Evolutionary conservation across 805 yeast genomes (phyloP).

Genomic region (Zygoascus bituminiphila): DNA sequence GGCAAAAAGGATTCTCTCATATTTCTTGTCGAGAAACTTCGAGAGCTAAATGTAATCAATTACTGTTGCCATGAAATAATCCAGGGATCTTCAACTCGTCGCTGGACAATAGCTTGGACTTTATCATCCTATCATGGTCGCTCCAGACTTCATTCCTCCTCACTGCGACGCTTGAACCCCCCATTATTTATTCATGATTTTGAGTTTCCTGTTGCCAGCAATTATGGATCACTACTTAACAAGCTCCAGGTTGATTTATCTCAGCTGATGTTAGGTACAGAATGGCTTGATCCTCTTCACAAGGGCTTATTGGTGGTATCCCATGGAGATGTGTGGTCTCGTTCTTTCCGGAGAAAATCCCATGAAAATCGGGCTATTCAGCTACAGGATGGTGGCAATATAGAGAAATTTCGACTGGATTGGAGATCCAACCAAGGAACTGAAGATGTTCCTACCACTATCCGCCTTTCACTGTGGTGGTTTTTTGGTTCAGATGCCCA

Average conservation of each 20-base stretch:
- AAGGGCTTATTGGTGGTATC: conserved; percentile 3
- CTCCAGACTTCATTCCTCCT: not conserved
- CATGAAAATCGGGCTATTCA: not conserved
- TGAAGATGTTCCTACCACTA: not conserved
- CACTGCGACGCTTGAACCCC: conserved; percentile 3
- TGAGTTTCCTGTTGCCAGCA: not conserved
- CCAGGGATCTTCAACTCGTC: conserved; percentile 20
- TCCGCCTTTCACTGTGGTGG: conserved; percentile 9
- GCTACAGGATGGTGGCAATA: not conserved
- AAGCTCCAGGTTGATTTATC: not conserved
- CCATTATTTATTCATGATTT: not conserved
- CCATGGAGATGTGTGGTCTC: conserved; percentile 14
- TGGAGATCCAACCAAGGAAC: not conserved
- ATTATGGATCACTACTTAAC: not conserved
- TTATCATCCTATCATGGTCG: conserved; percentile 14
- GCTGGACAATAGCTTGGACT: conserved; percentile 37
- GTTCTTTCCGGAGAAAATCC: conserved; percentile 13
- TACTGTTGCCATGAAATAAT: conserved; percentile 29
- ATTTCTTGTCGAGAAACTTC: conserved; percentile 9
- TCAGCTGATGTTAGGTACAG: too few relatives aligned
- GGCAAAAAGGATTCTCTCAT: conserved; percentile 22
- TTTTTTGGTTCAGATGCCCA: conserved; percentile 7
- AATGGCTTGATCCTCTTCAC: not conserved
- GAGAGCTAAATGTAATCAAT: conserved; percentile 12
- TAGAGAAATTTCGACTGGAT: not conserved